These are phyloP conservation scores for Tricholoma flavovirens DNA, from an alignment of 768 basidiomycete species.

Conservation along the genomic window DNA sequence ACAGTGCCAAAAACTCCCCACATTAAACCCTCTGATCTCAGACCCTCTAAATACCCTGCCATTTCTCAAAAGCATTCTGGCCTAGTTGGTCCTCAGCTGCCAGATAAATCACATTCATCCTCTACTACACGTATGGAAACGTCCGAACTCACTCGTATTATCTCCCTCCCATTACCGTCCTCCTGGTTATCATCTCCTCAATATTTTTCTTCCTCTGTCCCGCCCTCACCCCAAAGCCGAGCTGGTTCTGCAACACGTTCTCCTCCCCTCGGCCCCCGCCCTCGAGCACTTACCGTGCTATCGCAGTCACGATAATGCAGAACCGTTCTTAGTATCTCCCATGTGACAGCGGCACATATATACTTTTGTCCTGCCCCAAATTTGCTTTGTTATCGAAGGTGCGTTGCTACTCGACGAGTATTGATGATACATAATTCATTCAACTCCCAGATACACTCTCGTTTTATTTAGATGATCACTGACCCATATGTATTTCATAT, in stretches of 20 bases:
- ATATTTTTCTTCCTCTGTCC: not conserved
- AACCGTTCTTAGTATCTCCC: not conserved
- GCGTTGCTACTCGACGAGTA: not conserved
- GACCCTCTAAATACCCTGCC: not conserved
- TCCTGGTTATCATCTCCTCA: not conserved
- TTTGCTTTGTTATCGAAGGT: not conserved
- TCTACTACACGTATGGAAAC: slow-evolving; percentile 1
- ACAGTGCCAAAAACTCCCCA: not conserved
- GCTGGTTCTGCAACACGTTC: not conserved
- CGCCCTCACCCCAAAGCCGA: not conserved
- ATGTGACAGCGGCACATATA: too few species aligned
- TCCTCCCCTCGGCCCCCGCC: slow-evolving; percentile 3
- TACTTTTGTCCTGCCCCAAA: not conserved
- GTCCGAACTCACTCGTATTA: slow-evolving; percentile 2
- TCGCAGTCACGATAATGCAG: not conserved
- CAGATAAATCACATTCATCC: not conserved
- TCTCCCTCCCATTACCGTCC: not conserved
- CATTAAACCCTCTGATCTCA: not conserved
- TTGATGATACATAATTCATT: not conserved
- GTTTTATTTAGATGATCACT: not conserved
- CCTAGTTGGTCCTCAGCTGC: not conserved
- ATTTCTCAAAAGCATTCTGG: not conserved
- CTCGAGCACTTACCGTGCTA: not conserved
- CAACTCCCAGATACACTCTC: not conserved
- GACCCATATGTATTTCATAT: not conserved